phyloP scores from a whole-genome alignment of 768 basidiomycete genomes.

The Strobilomyces dryophilus region DNA sequence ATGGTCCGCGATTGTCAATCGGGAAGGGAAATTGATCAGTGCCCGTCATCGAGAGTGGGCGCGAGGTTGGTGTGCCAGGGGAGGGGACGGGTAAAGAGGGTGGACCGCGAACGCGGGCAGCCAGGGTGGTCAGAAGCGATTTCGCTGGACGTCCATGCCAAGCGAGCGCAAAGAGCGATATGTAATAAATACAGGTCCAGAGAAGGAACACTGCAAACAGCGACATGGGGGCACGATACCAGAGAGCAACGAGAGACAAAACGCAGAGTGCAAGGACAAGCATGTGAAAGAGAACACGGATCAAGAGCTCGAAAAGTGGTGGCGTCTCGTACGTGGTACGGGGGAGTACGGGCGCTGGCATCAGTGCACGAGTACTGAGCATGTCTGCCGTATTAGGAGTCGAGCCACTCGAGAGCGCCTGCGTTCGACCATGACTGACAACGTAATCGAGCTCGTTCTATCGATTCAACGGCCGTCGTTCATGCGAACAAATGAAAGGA shows the following conservation, averaged over 20 bases:
- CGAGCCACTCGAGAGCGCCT: constrained; percentile 32
- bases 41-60: constrained; percentile 38
- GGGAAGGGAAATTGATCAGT: constrained; percentile 45
- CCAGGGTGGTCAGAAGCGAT: constrained; percentile 52
- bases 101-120: constrained; percentile 40
- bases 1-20: constrained; percentile 50
- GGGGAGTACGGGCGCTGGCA: constrained; percentile 27
- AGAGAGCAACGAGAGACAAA: constrained; percentile 55
- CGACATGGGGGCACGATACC: constrained; percentile 49
- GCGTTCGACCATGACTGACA: constrained; percentile 50
- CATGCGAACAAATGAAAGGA: constrained; percentile 1
- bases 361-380: constrained; percentile 39
- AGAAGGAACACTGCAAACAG: constrained; percentile 62
- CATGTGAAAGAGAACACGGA: constrained; percentile 53
- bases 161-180: constrained; percentile 46
- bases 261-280: constrained; percentile 56
- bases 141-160: constrained; percentile 54
- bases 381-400: constrained; percentile 53
- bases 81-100: constrained; percentile 29
- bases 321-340: constrained; percentile 31
- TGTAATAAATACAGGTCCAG: constrained; percentile 59
- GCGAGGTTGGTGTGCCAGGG: constrained; percentile 34
- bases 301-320: constrained; percentile 31
- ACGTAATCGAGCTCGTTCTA: constrained; percentile 75
- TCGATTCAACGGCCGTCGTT: constrained; percentile 12